These are phyloP conservation scores for Chrysanthemum seticuspe DNA, from an alignment of 129 eudicot genomes.

Conservation along the genomic window DNA sequence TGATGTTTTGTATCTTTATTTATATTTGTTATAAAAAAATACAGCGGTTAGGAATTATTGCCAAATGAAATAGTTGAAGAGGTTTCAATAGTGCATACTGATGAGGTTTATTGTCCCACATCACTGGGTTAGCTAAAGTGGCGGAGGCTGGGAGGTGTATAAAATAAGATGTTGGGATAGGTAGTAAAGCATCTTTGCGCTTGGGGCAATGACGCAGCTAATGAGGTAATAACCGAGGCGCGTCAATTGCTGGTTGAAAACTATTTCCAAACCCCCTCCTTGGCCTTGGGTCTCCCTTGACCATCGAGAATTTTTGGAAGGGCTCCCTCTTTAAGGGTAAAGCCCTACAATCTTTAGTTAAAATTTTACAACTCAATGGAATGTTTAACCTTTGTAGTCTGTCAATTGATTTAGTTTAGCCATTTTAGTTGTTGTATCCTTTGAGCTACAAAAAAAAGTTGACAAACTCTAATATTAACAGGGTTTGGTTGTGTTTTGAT, in stretches of 20 bases:
- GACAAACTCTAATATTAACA: no score
- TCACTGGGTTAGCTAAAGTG: neutral
- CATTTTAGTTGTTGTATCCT: no score
- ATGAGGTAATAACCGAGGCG: slow-evolving; percentile 86
- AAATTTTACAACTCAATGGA: no score
- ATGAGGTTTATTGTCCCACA: slow-evolving; percentile 5
- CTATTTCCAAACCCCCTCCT: slow-evolving; percentile 92
- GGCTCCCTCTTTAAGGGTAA: neutral
- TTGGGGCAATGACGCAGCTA: slow-evolving; percentile 99
- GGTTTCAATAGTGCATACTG: no score
- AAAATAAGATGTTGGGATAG: neutral
- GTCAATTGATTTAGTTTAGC: no score
- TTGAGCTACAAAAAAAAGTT: no score
- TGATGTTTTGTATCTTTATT: no score
- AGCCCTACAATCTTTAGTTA: no score
- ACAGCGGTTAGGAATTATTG: neutral
- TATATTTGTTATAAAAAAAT: no score
- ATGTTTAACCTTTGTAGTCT: no score
- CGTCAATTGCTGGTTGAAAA: slow-evolving; percentile 99
- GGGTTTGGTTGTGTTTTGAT: no score
- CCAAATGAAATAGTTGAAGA: neutral
- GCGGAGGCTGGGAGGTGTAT: neutral
- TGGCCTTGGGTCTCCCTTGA: slow-evolving; percentile 30
- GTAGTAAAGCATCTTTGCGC: slow-evolving; percentile 54
- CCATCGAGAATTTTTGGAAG: slow-evolving; percentile 33